These are phyloP conservation scores for Cornus suecica DNA, from an alignment of 148 eudicot species.

Conservation along the genomic window DNA sequence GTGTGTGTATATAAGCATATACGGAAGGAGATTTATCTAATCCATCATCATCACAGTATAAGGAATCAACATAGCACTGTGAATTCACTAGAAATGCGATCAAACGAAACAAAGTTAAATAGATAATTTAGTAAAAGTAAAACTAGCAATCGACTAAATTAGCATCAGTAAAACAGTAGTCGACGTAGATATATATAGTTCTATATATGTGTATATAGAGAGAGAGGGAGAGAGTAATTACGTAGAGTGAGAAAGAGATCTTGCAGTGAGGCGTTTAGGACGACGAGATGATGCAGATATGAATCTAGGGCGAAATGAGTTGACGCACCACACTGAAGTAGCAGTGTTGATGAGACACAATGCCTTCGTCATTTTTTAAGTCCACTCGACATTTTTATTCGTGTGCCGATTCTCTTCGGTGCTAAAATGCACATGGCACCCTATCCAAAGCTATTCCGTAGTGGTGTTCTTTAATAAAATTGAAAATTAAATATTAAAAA, in stretches of 20 bases:
- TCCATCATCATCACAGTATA: no score
- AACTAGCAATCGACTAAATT: not conserved
- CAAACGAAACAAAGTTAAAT: not conserved
- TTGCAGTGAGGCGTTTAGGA: conserved; percentile 2
- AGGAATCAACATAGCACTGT: no score
- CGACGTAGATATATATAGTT: not conserved
- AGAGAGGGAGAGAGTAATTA: conserved; percentile 13
- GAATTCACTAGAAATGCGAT: not conserved
- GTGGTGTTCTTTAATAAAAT: no score
- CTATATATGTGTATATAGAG: not conserved
- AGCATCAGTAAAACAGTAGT: not conserved
- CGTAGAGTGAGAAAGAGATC: conserved; percentile 7
- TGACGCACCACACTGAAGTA: conserved; percentile 1
- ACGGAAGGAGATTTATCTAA: not conserved
- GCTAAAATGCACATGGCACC: not conserved
- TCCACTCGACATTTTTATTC: not conserved
- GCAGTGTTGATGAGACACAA: not conserved
- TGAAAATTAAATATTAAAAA: no score
- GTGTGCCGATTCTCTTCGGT: not conserved
- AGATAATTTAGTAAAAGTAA: not conserved
- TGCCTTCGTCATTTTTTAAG: no score
- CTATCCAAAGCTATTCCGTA: no score
- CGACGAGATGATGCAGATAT: not conserved
- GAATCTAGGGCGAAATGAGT: not conserved
- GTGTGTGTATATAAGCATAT: not conserved